phyloP scores from a whole-genome alignment of 768 basidiomycete genomes.

The Gloeopeniophorella convolvens region DNA sequence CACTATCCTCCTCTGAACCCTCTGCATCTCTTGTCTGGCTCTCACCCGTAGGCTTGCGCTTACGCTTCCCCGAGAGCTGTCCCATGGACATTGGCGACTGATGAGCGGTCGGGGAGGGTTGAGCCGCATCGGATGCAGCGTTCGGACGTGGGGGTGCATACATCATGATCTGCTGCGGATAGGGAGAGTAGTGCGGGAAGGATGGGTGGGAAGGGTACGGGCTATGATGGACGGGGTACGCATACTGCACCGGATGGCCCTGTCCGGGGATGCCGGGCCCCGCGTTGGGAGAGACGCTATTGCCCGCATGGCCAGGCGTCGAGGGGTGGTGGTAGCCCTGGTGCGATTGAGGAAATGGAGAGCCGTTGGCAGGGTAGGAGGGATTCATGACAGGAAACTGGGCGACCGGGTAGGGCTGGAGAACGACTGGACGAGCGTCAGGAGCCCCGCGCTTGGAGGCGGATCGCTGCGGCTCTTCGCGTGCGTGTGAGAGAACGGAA shows the following conservation, averaged over 20 bases:
- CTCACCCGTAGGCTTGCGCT: constrained; percentile 40
- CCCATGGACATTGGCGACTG: constrained; percentile 16
- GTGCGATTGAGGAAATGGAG: constrained; percentile 40
- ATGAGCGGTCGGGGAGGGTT: constrained; percentile 29
- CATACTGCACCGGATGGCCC: constrained; percentile 48
- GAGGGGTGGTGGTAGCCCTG: constrained; percentile 32
- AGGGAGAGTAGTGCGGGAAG: constrained; percentile 41
- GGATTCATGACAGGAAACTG: constrained; percentile 64
- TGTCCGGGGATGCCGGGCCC: constrained; percentile 36
- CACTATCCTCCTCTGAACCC: constrained; percentile 57
- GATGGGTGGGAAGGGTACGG: constrained; percentile 42
- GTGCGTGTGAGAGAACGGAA: constrained; percentile 27
- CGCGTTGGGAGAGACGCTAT: constrained; percentile 31
- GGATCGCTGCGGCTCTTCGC: constrained; percentile 25
- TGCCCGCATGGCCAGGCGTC: constrained; percentile 28
- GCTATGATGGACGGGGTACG: constrained; percentile 24
- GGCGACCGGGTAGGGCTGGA: constrained; percentile 46
- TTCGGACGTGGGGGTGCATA: constrained; percentile 44
- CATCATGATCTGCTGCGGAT: constrained; percentile 56
- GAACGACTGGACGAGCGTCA: constrained; percentile 32
- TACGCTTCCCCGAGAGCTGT: constrained; percentile 46
- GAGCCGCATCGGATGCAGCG: constrained; percentile 29
- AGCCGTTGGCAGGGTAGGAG: constrained; percentile 55
- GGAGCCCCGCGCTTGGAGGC: constrained; percentile 29
- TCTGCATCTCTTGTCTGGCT: constrained; percentile 26